These are phyloP conservation scores for Nigrospora sphaerica DNA, from an alignment of 2,329 filamentous ascomycete genomes.

Conservation along the genomic window DNA sequence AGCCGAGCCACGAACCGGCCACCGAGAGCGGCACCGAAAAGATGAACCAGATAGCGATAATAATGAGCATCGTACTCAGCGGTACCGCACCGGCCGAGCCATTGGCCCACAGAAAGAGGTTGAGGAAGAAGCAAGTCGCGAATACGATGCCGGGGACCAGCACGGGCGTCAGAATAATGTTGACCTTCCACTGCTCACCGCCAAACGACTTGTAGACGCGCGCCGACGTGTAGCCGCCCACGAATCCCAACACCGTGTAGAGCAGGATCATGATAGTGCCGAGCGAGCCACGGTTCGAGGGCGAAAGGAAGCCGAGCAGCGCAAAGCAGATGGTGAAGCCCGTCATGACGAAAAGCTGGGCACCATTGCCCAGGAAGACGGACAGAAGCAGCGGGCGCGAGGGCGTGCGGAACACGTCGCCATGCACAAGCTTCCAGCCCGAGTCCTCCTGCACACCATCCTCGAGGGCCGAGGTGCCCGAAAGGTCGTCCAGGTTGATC, in stretches of 20 bases:
- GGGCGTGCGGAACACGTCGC: slow-evolving; percentile 90
- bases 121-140: slow-evolving; percentile 80
- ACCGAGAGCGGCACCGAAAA: slow-evolving; percentile 91
- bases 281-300: slow-evolving; percentile 88
- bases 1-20: slow-evolving; percentile 87
- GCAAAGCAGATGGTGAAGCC: slow-evolving; percentile 91
- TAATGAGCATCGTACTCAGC: slow-evolving; percentile 92
- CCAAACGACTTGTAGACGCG: slow-evolving; percentile 92
- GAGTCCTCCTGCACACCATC: slow-evolving; percentile 96
- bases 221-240: slow-evolving; percentile 85
- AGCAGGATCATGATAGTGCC: slow-evolving; percentile 89
- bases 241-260: slow-evolving; percentile 86
- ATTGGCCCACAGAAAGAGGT: slow-evolving; percentile 94
- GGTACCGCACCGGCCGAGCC: slow-evolving; percentile 89
- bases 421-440: slow-evolving; percentile 96
- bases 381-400: slow-evolving; percentile 77
- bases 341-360: slow-evolving; percentile 96
- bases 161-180: slow-evolving; percentile 81
- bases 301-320: slow-evolving; percentile 87
- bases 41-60: slow-evolving; percentile 92
- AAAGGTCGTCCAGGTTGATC: slow-evolving; percentile 83
- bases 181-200: slow-evolving; percentile 90
- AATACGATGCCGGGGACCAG: slow-evolving; percentile 86
- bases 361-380: slow-evolving; percentile 84
- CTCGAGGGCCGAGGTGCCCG: slow-evolving; percentile 70